Percentiles rank a stretch among this genome's conserved stretches.
Evolutionary conservation across 1,284 basidiomycete species (phyloP).

Genomic region (Trametes versicolor): DNA sequence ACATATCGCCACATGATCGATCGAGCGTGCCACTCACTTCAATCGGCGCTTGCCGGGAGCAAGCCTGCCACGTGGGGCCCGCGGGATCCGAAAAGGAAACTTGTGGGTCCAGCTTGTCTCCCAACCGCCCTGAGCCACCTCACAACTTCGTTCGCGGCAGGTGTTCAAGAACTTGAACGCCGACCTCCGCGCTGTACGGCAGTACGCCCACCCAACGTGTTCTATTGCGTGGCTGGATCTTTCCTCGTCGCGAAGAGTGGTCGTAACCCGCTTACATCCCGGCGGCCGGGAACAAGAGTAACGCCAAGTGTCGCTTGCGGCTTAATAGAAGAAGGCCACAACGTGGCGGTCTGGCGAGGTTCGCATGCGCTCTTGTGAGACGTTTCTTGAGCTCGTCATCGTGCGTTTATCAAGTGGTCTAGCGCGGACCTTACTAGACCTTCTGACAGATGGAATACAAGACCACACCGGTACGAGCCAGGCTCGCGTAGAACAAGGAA

Average conservation of each 20-base stretch:
- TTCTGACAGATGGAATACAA: background rate
- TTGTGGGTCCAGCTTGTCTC: constrained; percentile 28
- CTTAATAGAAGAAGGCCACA: background rate
- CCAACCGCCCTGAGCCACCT: background rate
- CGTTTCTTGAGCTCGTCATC: background rate
- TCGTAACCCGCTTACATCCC: background rate
- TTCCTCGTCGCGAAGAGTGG: background rate
- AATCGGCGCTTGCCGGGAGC: background rate
- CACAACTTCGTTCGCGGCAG: background rate
- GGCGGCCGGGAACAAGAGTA: background rate
- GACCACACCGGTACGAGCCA: background rate
- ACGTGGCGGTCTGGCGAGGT: background rate
- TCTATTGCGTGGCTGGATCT: background rate
- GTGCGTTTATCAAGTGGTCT: background rate
- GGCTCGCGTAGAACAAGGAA: constrained; percentile 1
- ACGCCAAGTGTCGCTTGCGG: background rate
- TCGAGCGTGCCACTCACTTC: too few relatives aligned
- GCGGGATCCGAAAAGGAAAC: constrained; percentile 14
- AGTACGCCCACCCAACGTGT: background rate
- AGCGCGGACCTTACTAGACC: background rate
- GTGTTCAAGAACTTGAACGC: background rate
- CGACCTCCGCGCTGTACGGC: background rate
- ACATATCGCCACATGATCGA: too few relatives aligned
- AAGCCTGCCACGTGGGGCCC: constrained; percentile 1
- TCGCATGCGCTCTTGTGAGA: background rate